Conservation (phyloP, 306 rosid species). For the Vigna reflexopilosa region DNA sequence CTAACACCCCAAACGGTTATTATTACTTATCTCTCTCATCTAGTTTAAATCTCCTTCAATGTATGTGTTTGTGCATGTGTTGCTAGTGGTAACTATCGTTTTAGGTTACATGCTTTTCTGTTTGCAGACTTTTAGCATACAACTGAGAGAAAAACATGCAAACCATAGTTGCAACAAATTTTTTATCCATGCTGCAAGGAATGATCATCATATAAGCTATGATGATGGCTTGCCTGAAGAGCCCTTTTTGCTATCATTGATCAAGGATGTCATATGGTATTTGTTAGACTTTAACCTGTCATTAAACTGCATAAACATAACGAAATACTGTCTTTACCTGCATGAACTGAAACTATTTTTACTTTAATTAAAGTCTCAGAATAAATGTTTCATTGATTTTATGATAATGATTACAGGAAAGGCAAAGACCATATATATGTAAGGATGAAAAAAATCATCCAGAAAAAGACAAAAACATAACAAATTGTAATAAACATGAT, state of each 20-base stretch:
- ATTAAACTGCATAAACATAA: conserved; percentile 5
- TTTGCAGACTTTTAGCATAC: conserved; percentile 52
- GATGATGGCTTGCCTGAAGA: conserved; percentile 62
- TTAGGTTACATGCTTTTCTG: conserved; percentile 28
- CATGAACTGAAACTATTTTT: conserved; percentile 14
- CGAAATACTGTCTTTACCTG: conserved; percentile 1
- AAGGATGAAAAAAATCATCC: too few relatives aligned
- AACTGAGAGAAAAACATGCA: conserved; percentile 35
- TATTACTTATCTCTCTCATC: background rate
- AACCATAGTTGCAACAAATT: conserved; percentile 44
- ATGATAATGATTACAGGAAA: too few relatives aligned
- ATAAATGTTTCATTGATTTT: too few relatives aligned
- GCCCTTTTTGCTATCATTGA: conserved; percentile 61
- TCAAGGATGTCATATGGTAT: conserved; percentile 70
- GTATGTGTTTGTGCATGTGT: background rate
- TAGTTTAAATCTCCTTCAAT: conserved; percentile 19
- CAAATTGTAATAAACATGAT: too few relatives aligned
- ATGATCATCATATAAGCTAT: conserved; percentile 49
- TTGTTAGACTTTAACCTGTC: conserved; percentile 27
- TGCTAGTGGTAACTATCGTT: conserved; percentile 29
- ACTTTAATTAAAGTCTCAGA: background rate
- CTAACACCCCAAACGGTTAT: conserved; percentile 50
- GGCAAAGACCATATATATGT: too few relatives aligned
- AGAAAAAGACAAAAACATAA: too few relatives aligned
- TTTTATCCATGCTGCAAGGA: conserved; percentile 50